Percentiles rank a stretch among this genome's conserved stretches.
Evolutionary conservation across 441 rosid genomes (phyloP).

Genomic region (Sinapis alba): DNA sequence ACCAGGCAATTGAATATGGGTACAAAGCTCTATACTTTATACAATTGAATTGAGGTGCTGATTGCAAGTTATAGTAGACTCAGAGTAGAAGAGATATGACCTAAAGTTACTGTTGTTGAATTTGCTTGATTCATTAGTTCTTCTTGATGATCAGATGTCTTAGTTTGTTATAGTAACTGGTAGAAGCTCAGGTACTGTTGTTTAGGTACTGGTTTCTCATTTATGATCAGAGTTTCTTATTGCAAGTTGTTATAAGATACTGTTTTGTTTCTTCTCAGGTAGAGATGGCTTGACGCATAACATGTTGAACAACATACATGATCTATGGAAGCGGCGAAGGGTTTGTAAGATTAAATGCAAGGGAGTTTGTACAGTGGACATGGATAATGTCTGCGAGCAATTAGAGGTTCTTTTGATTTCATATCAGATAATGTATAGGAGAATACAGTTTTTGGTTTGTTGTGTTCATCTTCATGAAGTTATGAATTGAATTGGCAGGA

Average conservation of each 20-base stretch:
- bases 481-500: conserved; percentile 67
- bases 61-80: not conserved
- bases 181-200: not conserved
- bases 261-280: conserved; percentile 63
- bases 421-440: not conserved
- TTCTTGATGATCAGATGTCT: not conserved
- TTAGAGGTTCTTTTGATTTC: conserved; percentile 55
- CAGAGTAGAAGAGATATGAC: conserved; percentile 19
- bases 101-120: not conserved
- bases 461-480: conserved; percentile 6
- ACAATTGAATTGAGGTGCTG: not conserved
- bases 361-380: conserved; percentile 94
- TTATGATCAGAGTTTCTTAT: no score
- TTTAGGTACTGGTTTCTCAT: not conserved
- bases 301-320: conserved; percentile 93
- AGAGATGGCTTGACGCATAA: conserved; percentile 96
- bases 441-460: not conserved
- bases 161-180: not conserved
- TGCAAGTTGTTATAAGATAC: no score
- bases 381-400: conserved; percentile 87
- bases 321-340: conserved; percentile 84
- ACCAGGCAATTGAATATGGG: conserved; percentile 88
- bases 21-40: conserved; percentile 35
- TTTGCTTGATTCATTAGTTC: not conserved
- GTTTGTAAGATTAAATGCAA: conserved; percentile 90